Evolutionary conservation across 1,284 basidiomycete genomes (phyloP).

Genomic region (Rhodotorula sp.): DNA sequence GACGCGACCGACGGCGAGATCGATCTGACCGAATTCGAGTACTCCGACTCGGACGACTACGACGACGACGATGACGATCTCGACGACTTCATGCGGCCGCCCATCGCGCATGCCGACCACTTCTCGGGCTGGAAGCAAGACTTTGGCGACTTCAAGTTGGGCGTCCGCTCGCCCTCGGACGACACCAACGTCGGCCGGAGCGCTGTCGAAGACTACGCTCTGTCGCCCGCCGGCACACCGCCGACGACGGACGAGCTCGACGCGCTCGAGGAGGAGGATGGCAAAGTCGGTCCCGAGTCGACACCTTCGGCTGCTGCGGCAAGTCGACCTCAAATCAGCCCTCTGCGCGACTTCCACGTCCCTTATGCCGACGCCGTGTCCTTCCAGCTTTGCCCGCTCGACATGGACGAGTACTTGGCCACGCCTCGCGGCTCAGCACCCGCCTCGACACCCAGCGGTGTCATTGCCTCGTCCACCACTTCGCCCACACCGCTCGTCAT

Average conservation of each 20-base stretch:
- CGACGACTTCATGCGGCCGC: conserved; percentile 20
- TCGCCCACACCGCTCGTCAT: not conserved
- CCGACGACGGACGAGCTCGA: conserved; percentile 31
- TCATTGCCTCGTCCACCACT: not conserved
- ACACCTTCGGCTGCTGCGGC: conserved; percentile 1
- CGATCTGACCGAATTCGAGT: conserved; percentile 38
- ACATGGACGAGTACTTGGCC: conserved; percentile 1
- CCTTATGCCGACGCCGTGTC: conserved; percentile 11
- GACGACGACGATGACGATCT: conserved; percentile 33
- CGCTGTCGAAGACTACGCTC: not conserved
- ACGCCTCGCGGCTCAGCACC: no score
- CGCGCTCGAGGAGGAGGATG: conserved; percentile 5
- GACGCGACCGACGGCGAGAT: conserved; percentile 19
- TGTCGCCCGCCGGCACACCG: conserved; percentile 10
- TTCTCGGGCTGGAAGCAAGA: conserved; percentile 23
- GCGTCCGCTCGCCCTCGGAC: conserved; percentile 1
- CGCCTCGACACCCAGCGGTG: not conserved
- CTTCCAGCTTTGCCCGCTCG: conserved; percentile 13
- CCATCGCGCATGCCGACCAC: conserved; percentile 17
- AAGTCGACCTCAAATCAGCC: not conserved
- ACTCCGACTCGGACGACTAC: conserved; percentile 34
- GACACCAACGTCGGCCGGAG: not conserved
- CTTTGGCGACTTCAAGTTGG: conserved; percentile 29
- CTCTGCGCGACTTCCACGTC: not conserved
- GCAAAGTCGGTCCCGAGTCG: conserved; percentile 5